Base-by-base conservation (phyloP, 352 stramenopile genomes). In the Peronospora farinosa region DNA sequence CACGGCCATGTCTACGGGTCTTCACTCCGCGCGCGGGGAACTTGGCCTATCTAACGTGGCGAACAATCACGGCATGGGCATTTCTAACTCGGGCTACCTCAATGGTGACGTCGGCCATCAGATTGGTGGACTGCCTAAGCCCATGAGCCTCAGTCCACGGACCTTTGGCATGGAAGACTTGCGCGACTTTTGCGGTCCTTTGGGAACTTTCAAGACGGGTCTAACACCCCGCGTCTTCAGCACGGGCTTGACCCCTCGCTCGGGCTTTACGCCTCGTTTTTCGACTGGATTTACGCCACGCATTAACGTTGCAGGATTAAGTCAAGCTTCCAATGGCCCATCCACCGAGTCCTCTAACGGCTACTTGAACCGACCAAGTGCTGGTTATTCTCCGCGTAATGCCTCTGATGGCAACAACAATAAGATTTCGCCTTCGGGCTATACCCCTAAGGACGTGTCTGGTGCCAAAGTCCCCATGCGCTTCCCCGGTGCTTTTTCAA, bases 141-240 rank as follows among this genome's bases (percentile, higher is more conserved):
- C 81, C 12, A 76, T 92, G 27, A 78, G 72, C 40, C 77, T 92
- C 27, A 88, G 74, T 27, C 81, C 81, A 35, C 72, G 80, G 15
- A 88, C 74, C 3, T 89, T 92, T 40, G 78, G 78, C 28, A 92
- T 92, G 81, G 81, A 92, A 49, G 81, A 92, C 47, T 52, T 92
- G 47, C 78, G 78, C 39, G 78, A 92, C 54, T 92, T 92, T 53
- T 88, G 78, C 45, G 78, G 78, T 10, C 77, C 81, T 6, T 65
- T 90, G 4, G 81, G 81, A 36, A 65, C 76, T 17, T 92, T 92
- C 75, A 89, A 89, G 72, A 92, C 81, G 12, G 81, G 81, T 2
- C 51, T 92, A 11, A 92, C 81, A 10, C 81, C 81, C 12, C 81
- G 81, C 15, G 71, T 87, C 39, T 92, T 92, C 59, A 86, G 70